A percentile compares a stretch with the other conserved stretches of the same genome.
phyloP scores from a whole-genome alignment of 1,284 basidiomycete species.

The Ganoderma lucidum region DNA sequence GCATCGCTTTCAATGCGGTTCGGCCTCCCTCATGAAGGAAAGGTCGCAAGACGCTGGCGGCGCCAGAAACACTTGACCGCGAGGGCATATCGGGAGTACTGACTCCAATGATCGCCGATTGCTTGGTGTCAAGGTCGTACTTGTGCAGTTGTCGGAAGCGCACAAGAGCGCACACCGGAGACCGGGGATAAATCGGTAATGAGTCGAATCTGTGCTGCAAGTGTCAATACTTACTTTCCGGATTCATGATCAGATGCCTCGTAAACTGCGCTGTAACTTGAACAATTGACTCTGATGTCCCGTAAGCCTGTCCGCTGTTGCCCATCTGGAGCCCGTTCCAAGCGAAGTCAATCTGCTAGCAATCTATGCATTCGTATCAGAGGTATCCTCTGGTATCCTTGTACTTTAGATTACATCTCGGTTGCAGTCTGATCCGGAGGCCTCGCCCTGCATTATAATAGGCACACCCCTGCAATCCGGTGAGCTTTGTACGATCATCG shows the following conservation, averaged over 20 bases:
- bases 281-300: neutral
- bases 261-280: neutral
- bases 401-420: neutral
- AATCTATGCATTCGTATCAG: neutral
- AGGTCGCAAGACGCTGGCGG: conserved; percentile 25
- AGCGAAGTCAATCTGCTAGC: neutral
- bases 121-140: conserved; percentile 30
- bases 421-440: neutral
- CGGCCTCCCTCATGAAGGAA: conserved; percentile 26
- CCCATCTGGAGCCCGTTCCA: neutral
- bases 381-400: neutral
- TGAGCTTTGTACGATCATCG: too few species aligned
- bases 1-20: conserved; percentile 34
- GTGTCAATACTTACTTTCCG: neutral
- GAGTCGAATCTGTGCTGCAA: neutral
- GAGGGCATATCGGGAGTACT: conserved; percentile 20
- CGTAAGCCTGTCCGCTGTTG: neutral
- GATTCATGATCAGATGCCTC: neutral
- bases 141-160: conserved; percentile 32
- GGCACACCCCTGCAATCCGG: neutral
- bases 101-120: neutral
- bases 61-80: conserved; percentile 30
- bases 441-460: neutral
- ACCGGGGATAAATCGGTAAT: neutral
- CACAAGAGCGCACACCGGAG: conserved; percentile 15